These are phyloP conservation scores for Anthostomella pinea DNA, from an alignment of 2,329 filamentous ascomycete species.

Conservation along the genomic window DNA sequence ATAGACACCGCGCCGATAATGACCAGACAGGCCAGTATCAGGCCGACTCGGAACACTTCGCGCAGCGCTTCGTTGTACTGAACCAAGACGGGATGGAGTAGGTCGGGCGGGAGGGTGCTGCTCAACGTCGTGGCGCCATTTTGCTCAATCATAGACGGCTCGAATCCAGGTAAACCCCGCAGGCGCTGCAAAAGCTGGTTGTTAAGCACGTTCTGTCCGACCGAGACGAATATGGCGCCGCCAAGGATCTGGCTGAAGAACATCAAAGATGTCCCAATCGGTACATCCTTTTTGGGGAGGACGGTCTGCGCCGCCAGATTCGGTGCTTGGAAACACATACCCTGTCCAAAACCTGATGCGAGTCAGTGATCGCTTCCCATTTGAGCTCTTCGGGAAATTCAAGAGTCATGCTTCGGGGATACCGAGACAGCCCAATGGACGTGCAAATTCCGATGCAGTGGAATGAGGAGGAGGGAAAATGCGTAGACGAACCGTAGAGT, in stretches of 20 bases:
- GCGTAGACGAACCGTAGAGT: no score
- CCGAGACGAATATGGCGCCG: conserved; percentile 43
- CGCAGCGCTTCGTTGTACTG: conserved; percentile 63
- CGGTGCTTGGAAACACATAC: conserved; percentile 42
- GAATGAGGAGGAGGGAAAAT: no score
- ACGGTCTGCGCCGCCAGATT: conserved; percentile 47
- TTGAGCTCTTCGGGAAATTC: no score
- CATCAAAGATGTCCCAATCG: conserved; percentile 42
- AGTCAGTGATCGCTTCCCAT: no score
- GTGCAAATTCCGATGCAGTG: no score
- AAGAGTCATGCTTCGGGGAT: no score
- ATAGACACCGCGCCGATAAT: conserved; percentile 54
- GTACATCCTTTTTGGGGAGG: conserved; percentile 38
- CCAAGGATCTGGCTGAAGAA: conserved; percentile 46
- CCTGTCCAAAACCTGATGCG: no score
- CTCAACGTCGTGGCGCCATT: conserved; percentile 31
- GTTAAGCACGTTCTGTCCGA: conserved; percentile 45
- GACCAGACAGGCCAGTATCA: conserved; percentile 51
- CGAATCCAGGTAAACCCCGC: conserved; percentile 28
- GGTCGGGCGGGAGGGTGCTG: conserved; percentile 15
- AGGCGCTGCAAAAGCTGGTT: conserved; percentile 38
- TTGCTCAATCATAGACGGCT: conserved; percentile 23
- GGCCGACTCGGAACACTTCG: conserved; percentile 57
- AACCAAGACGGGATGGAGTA: conserved; percentile 25
- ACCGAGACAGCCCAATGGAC: no score